These are phyloP conservation scores for Yamadazyma triangularis DNA, from an alignment of 1,139 yeast species.

Conservation along the genomic window DNA sequence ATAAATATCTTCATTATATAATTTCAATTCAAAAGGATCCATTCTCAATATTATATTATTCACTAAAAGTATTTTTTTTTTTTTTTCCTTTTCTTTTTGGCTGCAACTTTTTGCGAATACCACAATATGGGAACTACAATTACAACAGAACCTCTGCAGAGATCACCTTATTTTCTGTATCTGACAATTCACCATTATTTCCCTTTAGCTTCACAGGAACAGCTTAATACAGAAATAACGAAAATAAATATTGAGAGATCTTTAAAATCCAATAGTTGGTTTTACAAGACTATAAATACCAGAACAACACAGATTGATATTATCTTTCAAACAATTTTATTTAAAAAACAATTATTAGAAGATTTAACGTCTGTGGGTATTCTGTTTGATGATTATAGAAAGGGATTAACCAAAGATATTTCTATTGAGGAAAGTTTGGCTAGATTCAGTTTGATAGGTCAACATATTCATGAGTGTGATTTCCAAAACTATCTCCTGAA, in stretches of 20 bases:
- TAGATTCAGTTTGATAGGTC: slow-evolving; percentile 5
- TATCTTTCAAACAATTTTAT: slow-evolving; percentile 3
- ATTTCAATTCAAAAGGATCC: slow-evolving; percentile 5
- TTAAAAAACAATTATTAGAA: slow-evolving; percentile 10
- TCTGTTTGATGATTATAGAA: slow-evolving; percentile 9
- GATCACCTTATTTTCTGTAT: too few species aligned
- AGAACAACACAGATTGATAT: slow-evolving; percentile 1
- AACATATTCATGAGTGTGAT: slow-evolving; percentile 12
- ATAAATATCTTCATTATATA: slow-evolving; percentile 4
- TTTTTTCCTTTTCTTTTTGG: too few species aligned
- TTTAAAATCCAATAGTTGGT: neutral
- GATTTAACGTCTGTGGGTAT: slow-evolving; percentile 2
- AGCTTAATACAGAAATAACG: slow-evolving; percentile 1
- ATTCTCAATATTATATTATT: slow-evolving; percentile 1
- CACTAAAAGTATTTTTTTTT: too few species aligned
- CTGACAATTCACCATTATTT: neutral
- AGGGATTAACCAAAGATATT: neutral
- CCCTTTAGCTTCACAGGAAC: slow-evolving; percentile 1
- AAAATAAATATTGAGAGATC: neutral
- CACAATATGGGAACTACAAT: too few species aligned
- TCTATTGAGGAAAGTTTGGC: slow-evolving; percentile 1
- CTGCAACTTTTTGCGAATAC: neutral
- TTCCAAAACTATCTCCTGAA: slow-evolving; percentile 11
- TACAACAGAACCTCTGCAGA: too few species aligned
- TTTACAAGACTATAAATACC: neutral